Evolutionary conservation across 352 stramenopile genomes (phyloP), one percentile per base, ranked within the genome.

Genomic region (Phytophthora meadii): DNA sequence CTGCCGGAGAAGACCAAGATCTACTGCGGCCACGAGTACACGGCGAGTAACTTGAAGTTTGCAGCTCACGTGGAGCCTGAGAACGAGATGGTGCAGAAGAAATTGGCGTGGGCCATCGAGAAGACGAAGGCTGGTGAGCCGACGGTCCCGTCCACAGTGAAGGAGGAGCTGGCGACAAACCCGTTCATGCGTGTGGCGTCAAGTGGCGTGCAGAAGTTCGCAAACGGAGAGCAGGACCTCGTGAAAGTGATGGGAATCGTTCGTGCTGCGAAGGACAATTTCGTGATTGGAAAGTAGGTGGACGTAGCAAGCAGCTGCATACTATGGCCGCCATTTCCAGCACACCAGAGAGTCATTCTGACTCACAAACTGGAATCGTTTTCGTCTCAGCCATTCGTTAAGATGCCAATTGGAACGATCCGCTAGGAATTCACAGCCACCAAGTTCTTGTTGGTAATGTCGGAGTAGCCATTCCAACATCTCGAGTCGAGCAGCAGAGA

Each of bases 11-110:
- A 73, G 39, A 97, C 91, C 5, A 84, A 86, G 36, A 82, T 97
- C 54, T 97, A 89, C 66, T 93, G 88, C 61, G 93, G 92, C 15
- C 95, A 98, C 69, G 95, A 98, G 79, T 98, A 98, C 70, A 97
- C 94, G 14, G 57, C 82, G 54, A 89, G 70, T 45, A 98, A 98
- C 75, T 77, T 95, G 11, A 81, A 77, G 24, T 98, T 97, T 50
- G 94, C 95, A 5, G 70, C 88, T 17, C 88, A 88, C 54, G 87
- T 98, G 36, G 93, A 98, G 66, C 93, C 93, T 6, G 62, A 84
- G n/a, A 98, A 98, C 74, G 61, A 65, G 3, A 68, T 67, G 0
- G 68, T 96, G 19, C 63, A 76, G 39, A 65, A 84, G 39, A 96
- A 97, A 51, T 62, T 94, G 27, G 39, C 96, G 17, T 88, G 81